Evolutionary conservation across 768 basidiomycete genomes (phyloP).

Genomic region (Phaeotremella fagi): DNA sequence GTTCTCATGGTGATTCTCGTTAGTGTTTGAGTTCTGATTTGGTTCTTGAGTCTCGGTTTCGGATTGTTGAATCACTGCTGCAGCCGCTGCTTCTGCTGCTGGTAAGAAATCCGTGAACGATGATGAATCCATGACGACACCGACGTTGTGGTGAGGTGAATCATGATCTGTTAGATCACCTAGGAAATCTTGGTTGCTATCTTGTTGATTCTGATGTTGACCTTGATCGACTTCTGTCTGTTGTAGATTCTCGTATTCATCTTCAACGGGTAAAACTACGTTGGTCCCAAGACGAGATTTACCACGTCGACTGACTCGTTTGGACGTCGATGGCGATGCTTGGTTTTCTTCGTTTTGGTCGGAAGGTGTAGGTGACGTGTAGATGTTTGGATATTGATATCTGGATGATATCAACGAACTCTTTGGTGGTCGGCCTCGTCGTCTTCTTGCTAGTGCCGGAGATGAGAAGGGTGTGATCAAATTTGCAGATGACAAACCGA

Average conservation of each 20-base stretch:
- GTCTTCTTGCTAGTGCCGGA: conserved; percentile 32
- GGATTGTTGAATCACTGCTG: neutral
- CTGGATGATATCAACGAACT: conserved; percentile 5
- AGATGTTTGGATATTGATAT: conserved; percentile 14
- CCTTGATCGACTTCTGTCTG: neutral
- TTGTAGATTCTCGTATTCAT: too few relatives aligned
- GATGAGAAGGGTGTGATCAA: conserved; percentile 23
- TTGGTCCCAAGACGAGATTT: too few relatives aligned
- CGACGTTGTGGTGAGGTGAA: neutral
- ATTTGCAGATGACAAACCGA: neutral
- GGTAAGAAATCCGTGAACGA: conserved; percentile 21
- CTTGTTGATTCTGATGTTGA: neutral
- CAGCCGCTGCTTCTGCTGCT: conserved; percentile 6
- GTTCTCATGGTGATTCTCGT: neutral
- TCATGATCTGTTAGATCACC: neutral
- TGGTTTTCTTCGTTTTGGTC: neutral
- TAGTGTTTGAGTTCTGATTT: neutral
- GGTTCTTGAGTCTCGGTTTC: neutral
- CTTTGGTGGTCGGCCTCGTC: conserved; percentile 38
- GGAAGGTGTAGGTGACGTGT: conserved; percentile 4
- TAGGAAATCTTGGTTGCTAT: conserved; percentile 1
- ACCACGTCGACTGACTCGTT: neutral
- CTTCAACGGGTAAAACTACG: too few relatives aligned
- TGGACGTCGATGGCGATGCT: neutral
- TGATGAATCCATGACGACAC: conserved; percentile 4